Percentiles rank a stretch among this genome's conserved stretches.
These are phyloP conservation scores for Senna siamea DNA, from an alignment of 306 rosid genomes.

Conservation along the genomic window DNA sequence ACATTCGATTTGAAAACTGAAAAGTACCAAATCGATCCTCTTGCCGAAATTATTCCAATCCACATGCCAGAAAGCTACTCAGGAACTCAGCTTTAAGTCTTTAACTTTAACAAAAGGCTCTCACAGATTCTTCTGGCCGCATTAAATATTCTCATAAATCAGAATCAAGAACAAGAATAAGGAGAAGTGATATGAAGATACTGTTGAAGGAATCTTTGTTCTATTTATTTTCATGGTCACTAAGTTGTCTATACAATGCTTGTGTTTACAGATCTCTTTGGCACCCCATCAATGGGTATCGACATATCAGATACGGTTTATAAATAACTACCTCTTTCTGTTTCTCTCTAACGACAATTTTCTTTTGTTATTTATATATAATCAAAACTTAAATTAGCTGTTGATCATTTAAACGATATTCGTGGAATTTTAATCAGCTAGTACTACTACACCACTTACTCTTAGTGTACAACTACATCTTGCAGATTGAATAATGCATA, in stretches of 20 bases:
- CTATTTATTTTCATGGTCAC: conserved; percentile 30
- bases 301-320: conserved; percentile 37
- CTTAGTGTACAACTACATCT: conserved; percentile 39
- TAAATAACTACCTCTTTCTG: conserved; percentile 23
- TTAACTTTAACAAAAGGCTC: conserved; percentile 59
- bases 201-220: conserved; percentile 54
- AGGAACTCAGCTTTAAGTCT: conserved; percentile 52
- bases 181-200: conserved; percentile 56
- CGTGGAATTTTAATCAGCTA: conserved; percentile 42
- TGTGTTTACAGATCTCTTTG: conserved; percentile 29
- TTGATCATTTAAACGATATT: conserved; percentile 45
- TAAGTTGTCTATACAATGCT: conserved; percentile 39
- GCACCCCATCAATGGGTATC: conserved; percentile 37
- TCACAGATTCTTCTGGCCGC: conserved; percentile 57
- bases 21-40: conserved; percentile 51
- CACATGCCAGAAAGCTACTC: conserved; percentile 65
- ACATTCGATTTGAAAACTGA: conserved; percentile 39
- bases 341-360: conserved; percentile 15
- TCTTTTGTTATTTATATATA: conserved; percentile 27
- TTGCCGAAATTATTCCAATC: conserved; percentile 59
- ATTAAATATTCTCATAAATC: conserved; percentile 68
- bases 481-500: conserved; percentile 49
- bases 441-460: conserved; percentile 28
- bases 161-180: conserved; percentile 63
- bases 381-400: conserved; percentile 41